Evolutionary conservation across 805 yeast genomes (phyloP).

Genomic region (Zygosaccharomyces bisporus): DNA sequence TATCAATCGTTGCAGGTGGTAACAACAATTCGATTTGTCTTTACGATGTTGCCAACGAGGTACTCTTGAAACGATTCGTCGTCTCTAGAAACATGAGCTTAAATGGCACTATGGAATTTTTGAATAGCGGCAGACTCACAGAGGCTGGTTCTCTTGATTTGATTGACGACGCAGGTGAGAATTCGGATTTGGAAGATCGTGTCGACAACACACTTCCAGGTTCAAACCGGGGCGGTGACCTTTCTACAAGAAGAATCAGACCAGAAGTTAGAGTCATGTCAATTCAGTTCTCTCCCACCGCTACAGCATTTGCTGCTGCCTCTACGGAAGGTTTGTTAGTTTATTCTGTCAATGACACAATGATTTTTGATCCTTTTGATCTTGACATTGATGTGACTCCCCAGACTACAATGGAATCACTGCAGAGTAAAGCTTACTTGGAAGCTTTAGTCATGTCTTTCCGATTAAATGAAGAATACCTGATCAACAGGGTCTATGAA

Average conservation of each 20-base stretch:
- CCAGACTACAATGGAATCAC: constrained; percentile 57
- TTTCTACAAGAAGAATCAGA: constrained; percentile 66
- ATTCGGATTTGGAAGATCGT: constrained; percentile 80
- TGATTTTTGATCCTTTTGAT: constrained; percentile 90
- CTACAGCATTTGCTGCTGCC: constrained; percentile 87
- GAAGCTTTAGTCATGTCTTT: constrained; percentile 88
- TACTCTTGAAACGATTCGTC: constrained; percentile 71
- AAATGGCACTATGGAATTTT: constrained; percentile 76
- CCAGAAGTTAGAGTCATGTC: constrained; percentile 82
- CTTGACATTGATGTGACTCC: constrained; percentile 91
- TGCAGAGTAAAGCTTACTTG: constrained; percentile 56
- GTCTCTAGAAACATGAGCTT: constrained; percentile 87
- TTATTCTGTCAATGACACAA: constrained; percentile 70
- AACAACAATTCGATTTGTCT: constrained; percentile 86
- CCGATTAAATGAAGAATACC: constrained; percentile 76
- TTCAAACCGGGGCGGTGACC: constrained; percentile 72
- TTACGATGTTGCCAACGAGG: constrained; percentile 87
- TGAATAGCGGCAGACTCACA: constrained; percentile 79
- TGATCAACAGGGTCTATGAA: constrained; percentile 73
- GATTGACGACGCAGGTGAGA: constrained; percentile 81
- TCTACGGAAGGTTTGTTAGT: constrained; percentile 89
- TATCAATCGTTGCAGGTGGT: constrained; percentile 86
- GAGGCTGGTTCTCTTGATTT: constrained; percentile 83
- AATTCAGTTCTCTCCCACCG: constrained; percentile 83
- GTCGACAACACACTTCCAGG: constrained; percentile 80